Evolutionary conservation across 441 rosid species (phyloP), one percentile per base, ranked within the genome.

Genomic region (Adansonia rubrostipa): DNA sequence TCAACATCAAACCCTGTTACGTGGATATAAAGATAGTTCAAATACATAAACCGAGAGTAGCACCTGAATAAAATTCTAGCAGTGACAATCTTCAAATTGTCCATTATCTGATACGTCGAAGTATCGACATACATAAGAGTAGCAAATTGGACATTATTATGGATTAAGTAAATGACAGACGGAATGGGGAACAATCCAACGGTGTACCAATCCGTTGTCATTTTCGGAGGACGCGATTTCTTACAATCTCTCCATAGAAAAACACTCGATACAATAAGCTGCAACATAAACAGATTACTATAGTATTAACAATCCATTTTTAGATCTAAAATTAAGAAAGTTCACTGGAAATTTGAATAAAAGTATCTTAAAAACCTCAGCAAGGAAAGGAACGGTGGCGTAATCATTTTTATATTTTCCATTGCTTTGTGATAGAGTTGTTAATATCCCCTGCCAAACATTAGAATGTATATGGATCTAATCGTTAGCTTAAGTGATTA

Each of bases 331-430:
- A 20, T 17, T 10, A 33, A 64, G 63, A 65, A 33, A 62, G 13
- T 63, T 51, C 50, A 64, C 6, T n/a, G 42, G 58, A 64, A 71
- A 71, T 71, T 36, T 67, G 40, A 64, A 17, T 4, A 36, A 22
- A 22, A 68, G 62, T 14, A 78, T 71, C 80, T 78, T 78, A 19
- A 60, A 78, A 78, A 71, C 76, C 80, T 78, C 80, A 9, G 80
- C 80, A 28, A 78, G 76, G 51, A 78, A 78, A 58, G 76, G 80
- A 61, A 78, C 80, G 28, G 80, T 78, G 80, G 80, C 80, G 69
- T 57, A 78, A 33, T 78, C 76, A 48, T 78, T 71, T 62, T 70
- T 60, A 62, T 78, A 78, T 71, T 40, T 58, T 6, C 80, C 80
- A 71, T 78, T 78, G 56, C 70, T 78, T 73, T 78, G 80, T 22